These are phyloP conservation scores for Alternaria sp. DNA, from an alignment of 2,329 filamentous ascomycete genomes.

Conservation along the genomic window DNA sequence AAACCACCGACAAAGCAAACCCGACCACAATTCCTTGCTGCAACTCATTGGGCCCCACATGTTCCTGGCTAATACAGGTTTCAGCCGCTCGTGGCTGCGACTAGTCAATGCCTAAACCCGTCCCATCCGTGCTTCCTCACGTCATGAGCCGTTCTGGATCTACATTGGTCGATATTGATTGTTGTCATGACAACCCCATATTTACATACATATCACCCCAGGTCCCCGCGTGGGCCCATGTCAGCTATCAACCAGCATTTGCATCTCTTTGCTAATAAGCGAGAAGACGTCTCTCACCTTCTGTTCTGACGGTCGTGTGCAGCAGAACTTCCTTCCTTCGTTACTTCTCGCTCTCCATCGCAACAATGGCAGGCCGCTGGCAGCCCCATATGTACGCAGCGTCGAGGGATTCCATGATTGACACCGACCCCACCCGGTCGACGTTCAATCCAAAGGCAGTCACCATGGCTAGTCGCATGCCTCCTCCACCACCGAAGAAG, in stretches of 20 bases:
- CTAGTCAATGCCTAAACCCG: conserved; percentile 14
- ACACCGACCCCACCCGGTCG: conserved; percentile 53
- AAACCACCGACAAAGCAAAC: not conserved
- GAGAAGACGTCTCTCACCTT: conserved; percentile 29
- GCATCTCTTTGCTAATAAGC: conserved; percentile 44
- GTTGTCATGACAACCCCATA: conserved; percentile 41
- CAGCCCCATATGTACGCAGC: conserved; percentile 75
- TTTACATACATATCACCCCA: conserved; percentile 35
- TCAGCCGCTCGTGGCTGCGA: conserved; percentile 9
- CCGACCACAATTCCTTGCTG: conserved; percentile 1
- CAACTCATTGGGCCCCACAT: conserved; percentile 13
- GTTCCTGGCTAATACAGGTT: conserved; percentile 5
- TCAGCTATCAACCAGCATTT: conserved; percentile 29
- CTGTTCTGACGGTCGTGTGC: conserved; percentile 34
- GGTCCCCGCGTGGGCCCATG: conserved; percentile 36
- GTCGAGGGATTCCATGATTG: conserved; percentile 57
- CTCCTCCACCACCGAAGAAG: conserved; percentile 63
- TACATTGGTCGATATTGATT: conserved; percentile 24
- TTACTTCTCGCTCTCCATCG: conserved; percentile 29
- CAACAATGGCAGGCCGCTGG: conserved; percentile 53
- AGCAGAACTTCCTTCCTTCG: conserved; percentile 38
- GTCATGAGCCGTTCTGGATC: conserved; percentile 20
- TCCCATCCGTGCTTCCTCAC: conserved; percentile 21
- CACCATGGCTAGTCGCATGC: conserved; percentile 77
- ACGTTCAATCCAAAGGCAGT: conserved; percentile 87